Conservation (phyloP, 139 green algal genomes). For the Chlamydomonas applanata region DNA sequence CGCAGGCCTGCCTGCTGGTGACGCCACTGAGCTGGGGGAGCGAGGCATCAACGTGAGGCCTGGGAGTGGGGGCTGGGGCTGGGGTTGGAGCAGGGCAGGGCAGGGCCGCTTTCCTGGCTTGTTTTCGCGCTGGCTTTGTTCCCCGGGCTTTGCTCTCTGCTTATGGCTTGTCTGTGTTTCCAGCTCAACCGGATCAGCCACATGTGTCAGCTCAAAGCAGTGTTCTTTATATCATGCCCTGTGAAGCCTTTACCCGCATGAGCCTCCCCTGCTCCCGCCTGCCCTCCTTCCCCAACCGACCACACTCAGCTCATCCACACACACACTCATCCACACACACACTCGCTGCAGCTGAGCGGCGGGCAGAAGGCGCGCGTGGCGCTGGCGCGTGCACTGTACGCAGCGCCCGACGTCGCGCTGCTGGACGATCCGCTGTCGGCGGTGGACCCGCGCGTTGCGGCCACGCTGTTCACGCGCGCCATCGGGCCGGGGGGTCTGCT, state of each 20-base stretch:
- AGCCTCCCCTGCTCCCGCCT: neutral
- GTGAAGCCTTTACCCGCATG: neutral
- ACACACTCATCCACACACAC: neutral
- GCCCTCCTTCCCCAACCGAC: neutral
- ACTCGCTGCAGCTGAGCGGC: slow-evolving; percentile 24
- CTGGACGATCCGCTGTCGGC: slow-evolving; percentile 88
- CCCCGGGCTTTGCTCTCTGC: no score
- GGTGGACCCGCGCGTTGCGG: slow-evolving; percentile 80
- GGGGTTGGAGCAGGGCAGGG: no score
- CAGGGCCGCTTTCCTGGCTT: no score
- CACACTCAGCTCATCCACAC: neutral
- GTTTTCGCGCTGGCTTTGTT: no score
- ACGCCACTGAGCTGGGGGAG: slow-evolving; percentile 86
- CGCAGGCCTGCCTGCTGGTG: slow-evolving; percentile 65
- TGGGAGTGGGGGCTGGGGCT: no score
- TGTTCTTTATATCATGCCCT: no score
- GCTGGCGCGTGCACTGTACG: slow-evolving; percentile 78
- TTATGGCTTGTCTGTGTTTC: no score
- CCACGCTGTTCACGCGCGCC: slow-evolving; percentile 64
- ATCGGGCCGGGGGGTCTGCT: slow-evolving; percentile 68
- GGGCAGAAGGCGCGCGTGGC: slow-evolving; percentile 78
- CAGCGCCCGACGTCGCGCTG: slow-evolving; percentile 56
- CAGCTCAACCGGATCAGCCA: no score
- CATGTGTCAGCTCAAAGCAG: no score
- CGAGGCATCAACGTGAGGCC: slow-evolving; percentile 80